A percentile compares a stretch with the other conserved stretches of the same genome.
These are phyloP conservation scores for Aureobasidium sp. DNA, from an alignment of 2,329 filamentous ascomycete species.

Conservation along the genomic window DNA sequence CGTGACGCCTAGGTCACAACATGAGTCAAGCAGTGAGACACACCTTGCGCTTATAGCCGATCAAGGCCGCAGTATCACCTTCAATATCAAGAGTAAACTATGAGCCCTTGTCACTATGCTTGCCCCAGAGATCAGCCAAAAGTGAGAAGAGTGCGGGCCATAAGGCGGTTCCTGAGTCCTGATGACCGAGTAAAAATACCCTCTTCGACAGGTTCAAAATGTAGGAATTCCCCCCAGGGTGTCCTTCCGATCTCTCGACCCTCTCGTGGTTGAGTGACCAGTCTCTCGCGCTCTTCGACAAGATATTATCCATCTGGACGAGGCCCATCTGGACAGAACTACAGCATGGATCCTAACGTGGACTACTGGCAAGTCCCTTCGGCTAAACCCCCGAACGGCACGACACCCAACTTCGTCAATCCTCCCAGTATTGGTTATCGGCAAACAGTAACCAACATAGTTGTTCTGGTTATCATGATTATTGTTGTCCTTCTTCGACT, in stretches of 20 bases:
- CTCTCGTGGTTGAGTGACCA: background rate
- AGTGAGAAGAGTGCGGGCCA: background rate
- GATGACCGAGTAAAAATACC: background rate
- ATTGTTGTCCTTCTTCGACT: constrained; percentile 6
- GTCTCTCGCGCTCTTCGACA: background rate
- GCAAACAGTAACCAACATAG: constrained; percentile 8
- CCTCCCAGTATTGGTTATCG: background rate
- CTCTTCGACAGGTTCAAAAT: background rate
- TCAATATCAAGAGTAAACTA: background rate
- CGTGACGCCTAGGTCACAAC: background rate
- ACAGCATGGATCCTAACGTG: background rate
- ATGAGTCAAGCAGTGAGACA: constrained; percentile 11
- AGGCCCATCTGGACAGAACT: background rate
- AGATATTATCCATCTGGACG: background rate
- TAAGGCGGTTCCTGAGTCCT: background rate
- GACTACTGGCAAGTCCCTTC: constrained; percentile 10
- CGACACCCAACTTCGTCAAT: constrained; percentile 6
- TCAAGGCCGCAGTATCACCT: background rate
- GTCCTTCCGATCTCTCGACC: background rate
- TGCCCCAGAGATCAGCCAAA: constrained; percentile 10
- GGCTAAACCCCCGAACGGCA: constrained; percentile 1
- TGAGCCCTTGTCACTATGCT: background rate
- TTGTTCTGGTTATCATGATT: background rate
- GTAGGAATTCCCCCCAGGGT: background rate
- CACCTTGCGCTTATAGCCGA: background rate